Evolutionary conservation across 1,284 basidiomycete species (phyloP).

Genomic region (Megacollybia platyphylla): DNA sequence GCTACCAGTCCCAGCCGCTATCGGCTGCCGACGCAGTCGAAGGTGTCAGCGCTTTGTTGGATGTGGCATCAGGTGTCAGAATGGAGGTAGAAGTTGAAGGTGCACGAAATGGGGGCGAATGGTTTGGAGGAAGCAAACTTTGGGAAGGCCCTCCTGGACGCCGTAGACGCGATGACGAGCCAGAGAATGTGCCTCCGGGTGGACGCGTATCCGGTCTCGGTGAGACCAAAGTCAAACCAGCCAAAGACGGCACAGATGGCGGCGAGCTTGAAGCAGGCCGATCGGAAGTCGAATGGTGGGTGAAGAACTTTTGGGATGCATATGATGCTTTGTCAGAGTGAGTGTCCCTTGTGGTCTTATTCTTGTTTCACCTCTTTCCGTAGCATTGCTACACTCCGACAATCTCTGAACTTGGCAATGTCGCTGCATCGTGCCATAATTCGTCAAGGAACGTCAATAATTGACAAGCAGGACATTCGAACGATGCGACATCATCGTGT

Average conservation of each 20-base stretch:
- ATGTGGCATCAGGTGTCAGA: slow-evolving; percentile 82
- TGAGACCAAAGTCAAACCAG: slow-evolving; percentile 13
- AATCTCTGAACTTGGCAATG: slow-evolving; percentile 79
- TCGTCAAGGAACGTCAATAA: slow-evolving; percentile 85
- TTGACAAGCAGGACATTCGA: slow-evolving; percentile 85
- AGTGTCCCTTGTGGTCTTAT: slow-evolving; percentile 18
- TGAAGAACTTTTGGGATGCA: slow-evolving; percentile 87
- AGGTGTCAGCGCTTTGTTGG: slow-evolving; percentile 76
- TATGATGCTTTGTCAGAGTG: slow-evolving; percentile 86
- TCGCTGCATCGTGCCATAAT: slow-evolving; percentile 89
- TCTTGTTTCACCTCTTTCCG: slow-evolving; percentile 1
- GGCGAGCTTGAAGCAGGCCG: slow-evolving; percentile 20
- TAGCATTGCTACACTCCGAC: slow-evolving; percentile 62
- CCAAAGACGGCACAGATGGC: slow-evolving; percentile 22
- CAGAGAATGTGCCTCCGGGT: slow-evolving; percentile 29
- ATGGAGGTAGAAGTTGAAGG: slow-evolving; percentile 86
- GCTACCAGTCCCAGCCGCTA: slow-evolving; percentile 77
- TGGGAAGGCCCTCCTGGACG: slow-evolving; percentile 44
- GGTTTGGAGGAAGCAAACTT: slow-evolving; percentile 69
- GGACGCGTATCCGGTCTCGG: slow-evolving; percentile 11
- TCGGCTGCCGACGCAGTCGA: slow-evolving; percentile 93
- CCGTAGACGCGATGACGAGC: slow-evolving; percentile 30
- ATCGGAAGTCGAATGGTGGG: slow-evolving; percentile 64
- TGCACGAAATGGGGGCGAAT: slow-evolving; percentile 75
- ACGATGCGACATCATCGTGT: slow-evolving; percentile 82